Conservation (phyloP, 140 eudicot genomes). For the Ambrosia hybrid region DNA sequence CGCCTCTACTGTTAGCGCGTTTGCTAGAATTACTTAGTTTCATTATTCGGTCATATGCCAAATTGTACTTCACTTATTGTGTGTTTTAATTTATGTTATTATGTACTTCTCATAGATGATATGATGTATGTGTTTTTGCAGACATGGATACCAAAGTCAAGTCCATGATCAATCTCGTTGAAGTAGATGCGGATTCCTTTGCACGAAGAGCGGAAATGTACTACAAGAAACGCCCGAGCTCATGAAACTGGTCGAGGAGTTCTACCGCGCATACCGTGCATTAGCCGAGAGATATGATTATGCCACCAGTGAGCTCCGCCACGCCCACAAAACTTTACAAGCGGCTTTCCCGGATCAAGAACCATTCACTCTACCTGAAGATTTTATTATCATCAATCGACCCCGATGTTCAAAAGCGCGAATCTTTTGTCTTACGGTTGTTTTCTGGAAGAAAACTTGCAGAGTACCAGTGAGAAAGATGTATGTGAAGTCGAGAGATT, state of each 20-base stretch:
- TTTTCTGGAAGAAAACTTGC: background rate
- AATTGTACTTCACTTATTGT: no score
- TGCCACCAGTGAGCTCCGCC: conserved; percentile 93
- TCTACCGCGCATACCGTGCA: conserved; percentile 98
- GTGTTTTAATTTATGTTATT: background rate
- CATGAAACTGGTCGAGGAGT: conserved; percentile 95
- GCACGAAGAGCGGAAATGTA: conserved; percentile 99
- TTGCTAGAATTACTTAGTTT: no score
- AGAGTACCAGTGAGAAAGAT: conserved; percentile 33
- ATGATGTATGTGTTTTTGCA: conserved; percentile 26
- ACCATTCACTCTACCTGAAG: conserved; percentile 52
- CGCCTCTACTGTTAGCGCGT: background rate
- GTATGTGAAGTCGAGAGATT: conserved; percentile 51
- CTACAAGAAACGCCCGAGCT: conserved; percentile 94
- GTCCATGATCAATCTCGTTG: conserved; percentile 91
- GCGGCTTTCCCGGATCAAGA: conserved; percentile 87
- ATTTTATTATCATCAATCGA: conserved; percentile 49
- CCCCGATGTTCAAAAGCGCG: conserved; percentile 37
- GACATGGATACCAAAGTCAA: conserved; percentile 96
- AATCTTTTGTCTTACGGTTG: conserved; percentile 18
- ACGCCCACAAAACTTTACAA: conserved; percentile 83
- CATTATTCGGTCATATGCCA: no score
- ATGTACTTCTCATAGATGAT: background rate
- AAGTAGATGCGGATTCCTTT: conserved; percentile 99
- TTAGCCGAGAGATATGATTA: conserved; percentile 94